Conservation (phyloP, 2,329 filamentous ascomycete species). For the Ceratocystis smalleyi region DNA sequence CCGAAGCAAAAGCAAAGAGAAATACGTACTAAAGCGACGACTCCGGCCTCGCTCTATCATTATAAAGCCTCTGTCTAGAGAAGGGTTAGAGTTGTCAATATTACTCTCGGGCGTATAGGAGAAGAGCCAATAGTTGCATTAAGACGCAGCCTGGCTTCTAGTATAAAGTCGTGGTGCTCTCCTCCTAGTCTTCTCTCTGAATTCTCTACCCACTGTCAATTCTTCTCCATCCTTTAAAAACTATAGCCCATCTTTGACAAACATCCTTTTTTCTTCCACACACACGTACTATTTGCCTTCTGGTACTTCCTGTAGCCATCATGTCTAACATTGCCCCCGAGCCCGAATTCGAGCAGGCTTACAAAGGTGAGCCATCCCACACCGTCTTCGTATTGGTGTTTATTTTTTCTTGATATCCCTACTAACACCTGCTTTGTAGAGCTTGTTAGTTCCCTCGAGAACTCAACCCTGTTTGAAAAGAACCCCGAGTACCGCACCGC, state of each 20-base stretch:
- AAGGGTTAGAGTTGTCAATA: background rate
- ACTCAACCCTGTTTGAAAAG: slow-evolving; percentile 82
- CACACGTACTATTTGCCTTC: background rate
- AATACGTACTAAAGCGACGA: background rate
- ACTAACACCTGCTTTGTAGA: slow-evolving; percentile 36
- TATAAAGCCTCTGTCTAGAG: background rate
- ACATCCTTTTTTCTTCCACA: background rate
- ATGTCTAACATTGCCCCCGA: slow-evolving; percentile 79
- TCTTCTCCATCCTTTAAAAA: background rate
- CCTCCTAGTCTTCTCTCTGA: background rate
- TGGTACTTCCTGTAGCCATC: slow-evolving; percentile 20
- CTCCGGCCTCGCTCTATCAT: slow-evolving; percentile 11
- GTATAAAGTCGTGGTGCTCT: slow-evolving; percentile 10
- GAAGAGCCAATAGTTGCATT: background rate
- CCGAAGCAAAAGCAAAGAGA: background rate
- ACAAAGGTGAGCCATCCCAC: slow-evolving; percentile 53
- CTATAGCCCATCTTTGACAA: background rate
- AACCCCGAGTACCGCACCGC: slow-evolving; percentile 90
- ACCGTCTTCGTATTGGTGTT: background rate
- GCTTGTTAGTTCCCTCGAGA: slow-evolving; percentile 85
- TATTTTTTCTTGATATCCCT: background rate
- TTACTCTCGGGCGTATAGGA: background rate
- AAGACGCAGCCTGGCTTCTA: background rate
- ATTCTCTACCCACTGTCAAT: background rate
- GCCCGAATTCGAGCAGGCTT: slow-evolving; percentile 98